A percentile compares a stretch with the other conserved stretches of the same genome.
These are phyloP conservation scores for Corynespora cassiicola DNA, from an alignment of 2,329 filamentous ascomycete genomes.

Conservation along the genomic window DNA sequence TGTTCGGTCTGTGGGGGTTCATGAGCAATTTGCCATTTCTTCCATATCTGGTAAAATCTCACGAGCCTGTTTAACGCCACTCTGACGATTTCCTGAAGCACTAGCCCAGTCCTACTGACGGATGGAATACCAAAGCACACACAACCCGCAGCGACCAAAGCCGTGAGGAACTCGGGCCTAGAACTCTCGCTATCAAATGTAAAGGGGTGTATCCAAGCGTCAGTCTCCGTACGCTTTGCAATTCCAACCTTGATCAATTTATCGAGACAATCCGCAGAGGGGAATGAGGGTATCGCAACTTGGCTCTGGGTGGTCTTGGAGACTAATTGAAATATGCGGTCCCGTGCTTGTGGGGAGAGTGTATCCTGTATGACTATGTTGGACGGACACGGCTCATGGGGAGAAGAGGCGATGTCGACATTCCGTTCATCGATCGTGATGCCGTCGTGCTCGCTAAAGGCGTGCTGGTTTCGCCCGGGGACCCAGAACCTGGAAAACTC, in stretches of 20 bases:
- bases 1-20: slow-evolving; percentile 21
- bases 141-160: slow-evolving; percentile 37
- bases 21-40: neutral
- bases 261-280: slow-evolving; percentile 34
- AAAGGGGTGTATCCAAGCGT: slow-evolving; percentile 43
- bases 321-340: slow-evolving; percentile 38
- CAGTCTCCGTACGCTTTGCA: slow-evolving; percentile 36
- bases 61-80: slow-evolving; percentile 31
- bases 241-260: slow-evolving; percentile 39
- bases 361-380: slow-evolving; percentile 28
- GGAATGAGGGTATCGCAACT: slow-evolving; percentile 36
- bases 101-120: slow-evolving; percentile 35
- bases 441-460: slow-evolving; percentile 34
- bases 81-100: slow-evolving; percentile 37
- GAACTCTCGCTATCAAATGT: slow-evolving; percentile 29
- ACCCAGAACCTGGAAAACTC: slow-evolving; percentile 29
- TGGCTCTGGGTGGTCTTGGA: slow-evolving; percentile 33
- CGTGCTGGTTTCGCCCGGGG: slow-evolving; percentile 32
- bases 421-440: slow-evolving; percentile 32
- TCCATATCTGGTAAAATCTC: neutral
- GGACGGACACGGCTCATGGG: slow-evolving; percentile 31
- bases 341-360: slow-evolving; percentile 24
- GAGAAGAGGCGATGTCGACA: slow-evolving; percentile 34
- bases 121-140: slow-evolving; percentile 40
- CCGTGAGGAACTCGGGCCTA: slow-evolving; percentile 32